phyloP scores from a whole-genome alignment of 129 eudicot species.

The Escallonia herrerae region DNA sequence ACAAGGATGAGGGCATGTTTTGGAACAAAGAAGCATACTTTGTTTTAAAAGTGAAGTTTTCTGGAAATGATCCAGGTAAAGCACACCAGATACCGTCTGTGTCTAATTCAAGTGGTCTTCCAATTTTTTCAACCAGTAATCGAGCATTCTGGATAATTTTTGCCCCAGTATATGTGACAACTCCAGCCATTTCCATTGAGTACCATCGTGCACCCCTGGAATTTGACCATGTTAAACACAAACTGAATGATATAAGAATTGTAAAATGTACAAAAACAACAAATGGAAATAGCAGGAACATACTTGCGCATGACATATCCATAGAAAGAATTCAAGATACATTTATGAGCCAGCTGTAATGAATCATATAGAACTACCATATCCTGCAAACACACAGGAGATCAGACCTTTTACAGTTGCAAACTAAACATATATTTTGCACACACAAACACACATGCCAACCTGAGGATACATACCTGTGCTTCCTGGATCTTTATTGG shows the following conservation, averaged over 20 bases:
- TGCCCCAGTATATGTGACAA: slow-evolving; percentile 98
- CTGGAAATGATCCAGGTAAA: slow-evolving; percentile 96
- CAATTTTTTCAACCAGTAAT: slow-evolving; percentile 80
- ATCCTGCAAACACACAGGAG: slow-evolving; percentile 50
- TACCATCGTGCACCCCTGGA: slow-evolving; percentile 99
- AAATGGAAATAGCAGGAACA: slow-evolving; percentile 14
- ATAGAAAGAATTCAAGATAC: slow-evolving; percentile 94
- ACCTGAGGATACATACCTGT: slow-evolving; percentile 44
- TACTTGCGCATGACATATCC: slow-evolving; percentile 99
- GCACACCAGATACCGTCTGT: slow-evolving; percentile 99
- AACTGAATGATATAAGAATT: slow-evolving; percentile 9
- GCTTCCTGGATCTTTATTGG: slow-evolving; percentile 98
- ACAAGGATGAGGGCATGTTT: neutral
- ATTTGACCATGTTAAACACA: slow-evolving; percentile 17
- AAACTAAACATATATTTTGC: neutral
- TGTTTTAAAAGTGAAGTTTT: slow-evolving; percentile 86
- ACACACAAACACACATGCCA: neutral
- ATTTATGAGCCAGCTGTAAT: slow-evolving; percentile 95
- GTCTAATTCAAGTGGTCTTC: slow-evolving; percentile 95
- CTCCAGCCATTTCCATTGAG: slow-evolving; percentile 99
- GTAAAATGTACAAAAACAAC: slow-evolving; percentile 3
- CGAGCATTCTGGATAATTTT: slow-evolving; percentile 96
- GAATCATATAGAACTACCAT: slow-evolving; percentile 98
- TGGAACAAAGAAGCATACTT: slow-evolving; percentile 30
- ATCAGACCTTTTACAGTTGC: neutral